Evolutionary conservation across 148 eudicot genomes (phyloP).

Genomic region (Talinum fruticosum): DNA sequence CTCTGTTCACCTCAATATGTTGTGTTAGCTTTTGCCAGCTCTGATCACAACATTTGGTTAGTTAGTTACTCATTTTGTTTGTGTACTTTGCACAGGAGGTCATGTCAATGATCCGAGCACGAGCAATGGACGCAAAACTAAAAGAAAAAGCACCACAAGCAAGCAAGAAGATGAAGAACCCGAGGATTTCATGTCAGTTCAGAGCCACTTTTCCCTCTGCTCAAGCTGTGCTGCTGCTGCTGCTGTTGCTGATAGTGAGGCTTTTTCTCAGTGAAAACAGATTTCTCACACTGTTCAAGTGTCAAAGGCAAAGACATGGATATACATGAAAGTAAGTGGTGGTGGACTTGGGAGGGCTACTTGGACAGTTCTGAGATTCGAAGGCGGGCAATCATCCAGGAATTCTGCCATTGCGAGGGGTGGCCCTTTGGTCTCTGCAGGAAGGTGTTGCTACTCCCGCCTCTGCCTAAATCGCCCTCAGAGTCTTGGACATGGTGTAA

Average conservation of each 20-base stretch:
- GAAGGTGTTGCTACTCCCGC: conserved; percentile 77
- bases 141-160: conserved; percentile 37
- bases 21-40: too few relatives aligned
- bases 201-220: conserved; percentile 52
- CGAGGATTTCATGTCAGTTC: conserved; percentile 58
- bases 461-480: conserved; percentile 83
- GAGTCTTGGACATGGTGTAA: conserved; percentile 93
- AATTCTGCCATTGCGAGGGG: conserved; percentile 69
- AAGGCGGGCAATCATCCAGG: conserved; percentile 48
- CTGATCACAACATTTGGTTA: too few relatives aligned
- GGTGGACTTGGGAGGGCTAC: conserved; percentile 18
- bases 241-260: conserved; percentile 41
- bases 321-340: conserved; percentile 20
- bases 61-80: neutral
- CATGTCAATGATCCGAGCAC: conserved; percentile 51
- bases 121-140: conserved; percentile 66
- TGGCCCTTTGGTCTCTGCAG: conserved; percentile 92
- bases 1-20: too few relatives aligned
- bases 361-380: conserved; percentile 30
- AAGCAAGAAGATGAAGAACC: conserved; percentile 29
- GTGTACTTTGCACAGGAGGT: conserved; percentile 40
- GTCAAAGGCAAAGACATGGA: conserved; percentile 40
- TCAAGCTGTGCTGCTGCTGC: conserved; percentile 25
- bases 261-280: conserved; percentile 53
- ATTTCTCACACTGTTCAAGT: conserved; percentile 49